Percentiles rank a stretch among this genome's conserved stretches.
These are phyloP conservation scores for Nadsonia commutata DNA, from an alignment of 1,139 yeast species.

Conservation along the genomic window DNA sequence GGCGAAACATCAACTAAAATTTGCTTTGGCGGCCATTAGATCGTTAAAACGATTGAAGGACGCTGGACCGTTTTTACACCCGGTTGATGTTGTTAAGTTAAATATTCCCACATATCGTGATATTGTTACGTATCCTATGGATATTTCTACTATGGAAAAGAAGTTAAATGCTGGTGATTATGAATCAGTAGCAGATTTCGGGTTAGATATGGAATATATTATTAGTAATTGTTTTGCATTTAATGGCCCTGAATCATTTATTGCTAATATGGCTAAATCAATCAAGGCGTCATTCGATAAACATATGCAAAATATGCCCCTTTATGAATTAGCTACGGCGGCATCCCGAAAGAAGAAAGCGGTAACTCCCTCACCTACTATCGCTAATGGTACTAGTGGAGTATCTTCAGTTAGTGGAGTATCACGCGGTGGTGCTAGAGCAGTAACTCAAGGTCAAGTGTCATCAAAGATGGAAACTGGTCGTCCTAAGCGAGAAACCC, in stretches of 20 bases:
- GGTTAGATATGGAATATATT: slow-evolving; percentile 73
- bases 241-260: slow-evolving; percentile 72
- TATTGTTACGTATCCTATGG: slow-evolving; percentile 82
- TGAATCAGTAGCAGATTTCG: slow-evolving; percentile 50
- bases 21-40: slow-evolving; percentile 28
- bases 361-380: background rate
- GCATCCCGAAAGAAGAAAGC: background rate
- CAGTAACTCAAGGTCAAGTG: slow-evolving; percentile 28
- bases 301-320: slow-evolving; percentile 85
- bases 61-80: slow-evolving; percentile 77
- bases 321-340: slow-evolving; percentile 33
- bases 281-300: slow-evolving; percentile 87
- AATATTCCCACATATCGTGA: slow-evolving; percentile 86
- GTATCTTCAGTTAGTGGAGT: background rate
- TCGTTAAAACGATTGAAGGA: slow-evolving; percentile 85
- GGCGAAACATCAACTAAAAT: slow-evolving; percentile 74
- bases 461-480: slow-evolving; percentile 52
- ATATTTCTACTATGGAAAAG: slow-evolving; percentile 75
- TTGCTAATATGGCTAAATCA: slow-evolving; percentile 82
- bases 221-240: slow-evolving; percentile 68
- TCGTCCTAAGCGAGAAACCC: slow-evolving; percentile 89
- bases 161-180: slow-evolving; percentile 61
- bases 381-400: background rate
- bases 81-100: slow-evolving; percentile 79
- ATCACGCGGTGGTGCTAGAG: too few species aligned